phyloP scores from a whole-genome alignment of 768 basidiomycete species.

The Myochromella boudieri region DNA sequence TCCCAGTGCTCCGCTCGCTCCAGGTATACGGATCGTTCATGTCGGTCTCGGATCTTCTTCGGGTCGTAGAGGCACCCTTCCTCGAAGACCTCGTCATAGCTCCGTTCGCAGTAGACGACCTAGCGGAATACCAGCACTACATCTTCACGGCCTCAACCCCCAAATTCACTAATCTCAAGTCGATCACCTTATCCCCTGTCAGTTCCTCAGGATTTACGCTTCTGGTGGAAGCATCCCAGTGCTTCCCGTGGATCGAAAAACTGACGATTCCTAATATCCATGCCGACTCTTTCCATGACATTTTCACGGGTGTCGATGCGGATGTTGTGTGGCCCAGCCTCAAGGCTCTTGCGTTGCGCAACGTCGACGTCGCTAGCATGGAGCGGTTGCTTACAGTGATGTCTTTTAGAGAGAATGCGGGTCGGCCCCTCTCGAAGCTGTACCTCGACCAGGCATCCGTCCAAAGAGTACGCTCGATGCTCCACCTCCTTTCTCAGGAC shows the following conservation, averaged over 20 bases:
- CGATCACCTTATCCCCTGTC: constrained; percentile 16
- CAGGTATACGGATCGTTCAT: constrained; percentile 17
- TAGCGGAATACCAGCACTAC: constrained; percentile 12
- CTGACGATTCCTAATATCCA: constrained; percentile 17
- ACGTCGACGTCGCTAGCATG: constrained; percentile 10
- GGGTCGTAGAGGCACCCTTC: constrained; percentile 9
- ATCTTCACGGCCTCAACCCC: not conserved
- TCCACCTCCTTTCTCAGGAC: not conserved
- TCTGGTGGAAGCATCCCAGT: constrained; percentile 10
- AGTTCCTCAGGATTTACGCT: constrained; percentile 8
- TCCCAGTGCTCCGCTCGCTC: constrained; percentile 15
- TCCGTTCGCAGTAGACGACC: constrained; percentile 13
- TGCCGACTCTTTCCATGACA: constrained; percentile 10
- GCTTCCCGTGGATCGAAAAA: constrained; percentile 15
- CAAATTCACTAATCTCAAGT: constrained; percentile 14
- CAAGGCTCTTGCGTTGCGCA: constrained; percentile 13
- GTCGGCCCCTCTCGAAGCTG: constrained; percentile 10
- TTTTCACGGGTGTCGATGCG: constrained; percentile 5
- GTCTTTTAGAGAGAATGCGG: constrained; percentile 7
- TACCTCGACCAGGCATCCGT: constrained; percentile 15
- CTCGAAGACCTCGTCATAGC: constrained; percentile 13
- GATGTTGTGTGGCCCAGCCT: constrained; percentile 12
- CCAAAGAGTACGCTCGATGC: constrained; percentile 6
- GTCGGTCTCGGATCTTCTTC: constrained; percentile 18
- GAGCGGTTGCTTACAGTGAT: constrained; percentile 11